Conservation (phyloP, 2,329 filamentous ascomycete species). For the Falciphora oryzae region DNA sequence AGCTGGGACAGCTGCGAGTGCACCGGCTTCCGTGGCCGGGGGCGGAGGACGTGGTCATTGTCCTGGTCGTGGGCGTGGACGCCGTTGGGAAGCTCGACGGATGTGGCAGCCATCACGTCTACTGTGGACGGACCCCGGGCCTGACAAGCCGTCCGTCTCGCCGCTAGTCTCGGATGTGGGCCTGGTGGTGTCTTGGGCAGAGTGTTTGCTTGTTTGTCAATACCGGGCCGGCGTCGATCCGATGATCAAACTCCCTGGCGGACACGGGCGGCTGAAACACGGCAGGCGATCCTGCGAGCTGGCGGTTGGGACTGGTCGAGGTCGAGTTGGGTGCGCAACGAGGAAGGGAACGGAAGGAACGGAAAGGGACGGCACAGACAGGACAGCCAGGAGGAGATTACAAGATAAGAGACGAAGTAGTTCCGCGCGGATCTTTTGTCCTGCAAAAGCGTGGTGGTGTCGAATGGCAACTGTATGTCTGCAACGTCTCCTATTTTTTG, state of each 20-base stretch:
- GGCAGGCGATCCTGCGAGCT: too few relatives aligned
- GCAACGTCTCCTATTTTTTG: neutral
- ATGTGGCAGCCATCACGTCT: constrained; percentile 20
- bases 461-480: neutral
- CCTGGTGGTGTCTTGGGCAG: neutral
- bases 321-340: neutral
- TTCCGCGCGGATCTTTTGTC: neutral
- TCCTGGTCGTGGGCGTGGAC: constrained; percentile 6
- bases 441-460: constrained; percentile 1
- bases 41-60: constrained; percentile 40
- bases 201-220: neutral
- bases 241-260: neutral
- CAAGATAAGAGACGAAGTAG: neutral
- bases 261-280: neutral
- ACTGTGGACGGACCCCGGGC: neutral
- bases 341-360: neutral
- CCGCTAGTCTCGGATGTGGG: neutral
- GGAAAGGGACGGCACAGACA: neutral
- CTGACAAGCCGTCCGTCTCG: neutral
- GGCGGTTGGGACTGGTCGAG: too few relatives aligned
- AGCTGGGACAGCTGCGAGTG: constrained; percentile 41
- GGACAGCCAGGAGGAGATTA: neutral
- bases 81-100: constrained; percentile 22
- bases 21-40: constrained; percentile 43
- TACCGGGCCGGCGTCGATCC: neutral